Evolutionary conservation across 1,284 basidiomycete genomes (phyloP), one percentile per base, ranked within the genome.

Genomic region (Phlebopus sp.): DNA sequence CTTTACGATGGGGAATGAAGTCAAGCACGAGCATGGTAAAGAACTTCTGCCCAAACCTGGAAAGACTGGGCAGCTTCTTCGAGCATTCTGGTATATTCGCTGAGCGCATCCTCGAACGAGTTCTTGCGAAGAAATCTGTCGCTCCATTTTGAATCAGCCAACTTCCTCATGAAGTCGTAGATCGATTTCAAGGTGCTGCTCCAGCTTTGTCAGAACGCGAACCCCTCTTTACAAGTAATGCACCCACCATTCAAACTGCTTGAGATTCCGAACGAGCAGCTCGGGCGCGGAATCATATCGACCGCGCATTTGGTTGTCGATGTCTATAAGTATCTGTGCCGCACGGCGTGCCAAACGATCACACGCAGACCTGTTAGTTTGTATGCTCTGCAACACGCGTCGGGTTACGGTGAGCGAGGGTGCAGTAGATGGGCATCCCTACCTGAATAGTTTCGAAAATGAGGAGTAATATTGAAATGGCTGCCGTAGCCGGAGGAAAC

Each of bases 361-460:
- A 46, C 78, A 80, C 1, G 67, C 66, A 3, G 60, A 59, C 51
- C 69, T 72, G 43, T 79, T 78, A 17, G 49, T 59, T 54, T 68
- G 50, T 44, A 57, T 56, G 2, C 36, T 38, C 53, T 56, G 40
- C n/a, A 37, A 9, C 31, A 5, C 13, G 15, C 11, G 27, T 1
- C 25, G 14, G 14, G 25, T 11, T 17, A 29, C 23, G 38, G 39
- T 11, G 42, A 36, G 47, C 17, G n/a, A 31, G 3, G n/a, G 21
- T 21, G 4, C 7, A 29, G 27, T 11, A 29, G 9, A 47, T 30
- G 41, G 9, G 3, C 30, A 29, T 10, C 51, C 69, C 54, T 46
- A 77, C 78, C 62, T 77, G 70, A 21, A 78, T 60, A 1, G 71
- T 76, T 53, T 78, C 58, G 41, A 79, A 60, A 23, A 80, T 75